phyloP scores from a whole-genome alignment of 768 basidiomycete species.

The Mycena rebaudengoi region DNA sequence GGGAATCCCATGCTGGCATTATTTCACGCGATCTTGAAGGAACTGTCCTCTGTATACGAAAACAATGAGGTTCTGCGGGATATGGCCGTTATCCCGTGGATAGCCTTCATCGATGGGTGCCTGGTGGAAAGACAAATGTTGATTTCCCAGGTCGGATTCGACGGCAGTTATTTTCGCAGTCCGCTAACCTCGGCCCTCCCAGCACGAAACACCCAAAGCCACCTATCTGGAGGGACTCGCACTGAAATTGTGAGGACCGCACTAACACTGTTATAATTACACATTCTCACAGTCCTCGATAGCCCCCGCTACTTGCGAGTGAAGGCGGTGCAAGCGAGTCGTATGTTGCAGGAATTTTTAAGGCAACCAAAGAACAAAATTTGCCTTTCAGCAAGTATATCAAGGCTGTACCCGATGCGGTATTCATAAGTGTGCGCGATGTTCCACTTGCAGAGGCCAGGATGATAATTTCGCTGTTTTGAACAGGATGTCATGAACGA shows the following conservation, averaged over 20 bases:
- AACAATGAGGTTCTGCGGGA: constrained; percentile 4
- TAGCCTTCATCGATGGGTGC: constrained; percentile 6
- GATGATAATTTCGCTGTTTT: background rate
- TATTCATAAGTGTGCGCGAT: background rate
- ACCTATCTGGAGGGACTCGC: background rate
- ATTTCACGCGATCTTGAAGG: background rate
- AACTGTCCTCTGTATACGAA: background rate
- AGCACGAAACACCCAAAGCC: background rate
- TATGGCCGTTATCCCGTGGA: constrained; percentile 10
- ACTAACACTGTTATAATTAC: background rate
- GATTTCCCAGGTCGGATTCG: background rate
- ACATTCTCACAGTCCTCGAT: background rate
- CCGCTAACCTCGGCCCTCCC: background rate
- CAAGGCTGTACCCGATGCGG: background rate
- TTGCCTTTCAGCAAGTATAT: constrained; percentile 22
- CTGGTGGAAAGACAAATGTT: constrained; percentile 9
- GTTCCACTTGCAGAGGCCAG: background rate
- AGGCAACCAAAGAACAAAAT: constrained; percentile 10
- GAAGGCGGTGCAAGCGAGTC: constrained; percentile 12
- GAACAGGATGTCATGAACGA: constrained; percentile 18
- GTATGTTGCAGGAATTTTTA: constrained; percentile 16
- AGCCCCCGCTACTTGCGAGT: constrained; percentile 15
- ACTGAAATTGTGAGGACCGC: constrained; percentile 1
- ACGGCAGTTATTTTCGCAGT: background rate
- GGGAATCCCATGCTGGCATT: constrained; percentile 9